These are phyloP conservation scores for Phytophthora rubi DNA, from an alignment of 352 stramenopile genomes.

Conservation along the genomic window DNA sequence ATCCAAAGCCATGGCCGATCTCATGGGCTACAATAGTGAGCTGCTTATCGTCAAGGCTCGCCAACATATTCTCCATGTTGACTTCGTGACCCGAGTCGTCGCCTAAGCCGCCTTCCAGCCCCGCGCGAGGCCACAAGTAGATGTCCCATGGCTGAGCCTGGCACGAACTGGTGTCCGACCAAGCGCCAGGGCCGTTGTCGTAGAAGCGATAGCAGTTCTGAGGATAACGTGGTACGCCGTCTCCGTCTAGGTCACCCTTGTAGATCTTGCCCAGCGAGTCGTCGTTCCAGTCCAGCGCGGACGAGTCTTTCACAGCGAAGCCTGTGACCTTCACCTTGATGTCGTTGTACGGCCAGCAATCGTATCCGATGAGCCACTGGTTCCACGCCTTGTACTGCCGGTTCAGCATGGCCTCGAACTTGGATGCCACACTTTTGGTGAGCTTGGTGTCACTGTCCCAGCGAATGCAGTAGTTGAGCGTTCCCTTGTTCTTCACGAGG, in stretches of 20 bases:
- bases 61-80: too few species aligned
- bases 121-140: conserved; percentile 24
- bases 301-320: conserved; percentile 11
- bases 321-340: conserved; percentile 22
- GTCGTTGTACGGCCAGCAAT: conserved; percentile 23
- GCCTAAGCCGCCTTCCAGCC: too few species aligned
- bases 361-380: conserved; percentile 34
- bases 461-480: conserved; percentile 51
- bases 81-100: too few species aligned
- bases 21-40: too few species aligned
- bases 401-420: conserved; percentile 42
- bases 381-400: conserved; percentile 47
- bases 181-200: conserved; percentile 8
- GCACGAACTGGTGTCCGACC: conserved; percentile 34
- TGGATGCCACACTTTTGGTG: conserved; percentile 35
- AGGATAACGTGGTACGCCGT: conserved; percentile 32
- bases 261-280: conserved; percentile 43
- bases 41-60: too few species aligned
- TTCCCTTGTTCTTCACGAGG: conserved; percentile 43
- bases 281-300: conserved; percentile 34
- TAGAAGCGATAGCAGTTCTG: conserved; percentile 38
- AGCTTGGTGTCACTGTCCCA: conserved; percentile 46
- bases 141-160: conserved; percentile 33
- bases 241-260: conserved; percentile 22
- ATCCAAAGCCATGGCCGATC: too few species aligned